Conservation (phyloP, 2,329 filamentous ascomycete genomes). For the Xylariaceae sp. region DNA sequence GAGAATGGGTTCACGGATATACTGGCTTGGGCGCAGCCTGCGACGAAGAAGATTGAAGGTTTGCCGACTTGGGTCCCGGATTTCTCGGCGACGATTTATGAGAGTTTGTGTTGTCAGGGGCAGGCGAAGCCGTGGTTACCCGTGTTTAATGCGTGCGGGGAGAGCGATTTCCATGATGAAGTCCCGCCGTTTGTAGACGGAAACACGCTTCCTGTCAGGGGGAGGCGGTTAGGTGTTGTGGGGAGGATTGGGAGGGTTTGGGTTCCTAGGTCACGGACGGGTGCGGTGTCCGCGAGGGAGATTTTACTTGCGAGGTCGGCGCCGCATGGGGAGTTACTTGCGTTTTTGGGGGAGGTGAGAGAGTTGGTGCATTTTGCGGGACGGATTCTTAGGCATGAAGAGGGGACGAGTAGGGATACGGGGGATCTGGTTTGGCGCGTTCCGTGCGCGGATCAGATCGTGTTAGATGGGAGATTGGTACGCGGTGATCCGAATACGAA, state of each 20-base stretch:
- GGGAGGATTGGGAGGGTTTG: neutral
- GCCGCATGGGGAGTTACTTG: neutral
- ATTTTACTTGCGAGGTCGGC: neutral
- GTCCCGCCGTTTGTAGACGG: neutral
- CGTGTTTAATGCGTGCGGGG: constrained; percentile 4
- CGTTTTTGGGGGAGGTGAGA: neutral
- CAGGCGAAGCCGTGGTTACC: constrained; percentile 15
- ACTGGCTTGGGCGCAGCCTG: constrained; percentile 14
- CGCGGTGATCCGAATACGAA: neutral
- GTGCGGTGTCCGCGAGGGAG: neutral
- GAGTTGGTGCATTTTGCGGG: neutral
- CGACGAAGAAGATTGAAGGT: neutral
- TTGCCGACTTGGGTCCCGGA: constrained; percentile 17
- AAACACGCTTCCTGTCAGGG: neutral
- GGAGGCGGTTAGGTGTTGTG: constrained; percentile 2
- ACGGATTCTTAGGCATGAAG: neutral
- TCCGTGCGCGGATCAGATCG: constrained; percentile 12
- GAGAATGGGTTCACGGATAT: constrained; percentile 13
- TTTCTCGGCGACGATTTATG: constrained; percentile 13
- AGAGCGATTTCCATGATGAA: neutral
- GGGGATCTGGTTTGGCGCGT: constrained; percentile 4
- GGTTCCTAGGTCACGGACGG: neutral
- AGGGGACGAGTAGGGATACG: too few relatives aligned
- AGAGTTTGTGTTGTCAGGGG: constrained; percentile 12
- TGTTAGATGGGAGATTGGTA: constrained; percentile 5